Conservation (phyloP, 2,329 filamentous ascomycete species). For the Cladosporium sp. region DNA sequence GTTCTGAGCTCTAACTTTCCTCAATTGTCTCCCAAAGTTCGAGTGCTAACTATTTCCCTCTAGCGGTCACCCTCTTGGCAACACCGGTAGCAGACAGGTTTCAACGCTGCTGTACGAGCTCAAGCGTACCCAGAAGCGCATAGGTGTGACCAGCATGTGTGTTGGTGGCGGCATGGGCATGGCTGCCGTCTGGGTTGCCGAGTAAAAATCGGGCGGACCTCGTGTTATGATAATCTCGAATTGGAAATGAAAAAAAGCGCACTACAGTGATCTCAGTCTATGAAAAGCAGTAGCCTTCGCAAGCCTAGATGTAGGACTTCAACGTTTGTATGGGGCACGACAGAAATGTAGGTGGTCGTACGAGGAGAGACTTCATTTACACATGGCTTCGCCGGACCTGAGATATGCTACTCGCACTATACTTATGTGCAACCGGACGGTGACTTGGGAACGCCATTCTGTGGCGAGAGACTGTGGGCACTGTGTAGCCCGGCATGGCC, state of each 20-base stretch:
- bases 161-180: constrained; percentile 97
- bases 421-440: background rate
- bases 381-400: background rate
- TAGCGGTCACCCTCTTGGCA: constrained; percentile 79
- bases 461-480: background rate
- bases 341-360: background rate
- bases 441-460: background rate
- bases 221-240: background rate
- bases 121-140: constrained; percentile 75
- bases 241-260: background rate
- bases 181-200: constrained; percentile 93
- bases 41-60: constrained; percentile 62
- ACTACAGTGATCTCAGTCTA: background rate
- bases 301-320: too few relatives aligned
- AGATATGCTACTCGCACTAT: background rate
- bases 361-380: background rate
- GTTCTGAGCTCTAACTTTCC: constrained; percentile 14
- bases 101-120: constrained; percentile 90
- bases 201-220: constrained; percentile 54
- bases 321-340: background rate
- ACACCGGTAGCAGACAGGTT: constrained; percentile 91
- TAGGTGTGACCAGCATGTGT: constrained; percentile 95
- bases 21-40: constrained; percentile 52
- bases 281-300: background rate
- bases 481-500: constrained; percentile 3